A percentile compares a stretch with the other conserved stretches of the same genome.
phyloP scores from a whole-genome alignment of 2,329 filamentous ascomycete genomes.

The Blastomyces parvus region DNA sequence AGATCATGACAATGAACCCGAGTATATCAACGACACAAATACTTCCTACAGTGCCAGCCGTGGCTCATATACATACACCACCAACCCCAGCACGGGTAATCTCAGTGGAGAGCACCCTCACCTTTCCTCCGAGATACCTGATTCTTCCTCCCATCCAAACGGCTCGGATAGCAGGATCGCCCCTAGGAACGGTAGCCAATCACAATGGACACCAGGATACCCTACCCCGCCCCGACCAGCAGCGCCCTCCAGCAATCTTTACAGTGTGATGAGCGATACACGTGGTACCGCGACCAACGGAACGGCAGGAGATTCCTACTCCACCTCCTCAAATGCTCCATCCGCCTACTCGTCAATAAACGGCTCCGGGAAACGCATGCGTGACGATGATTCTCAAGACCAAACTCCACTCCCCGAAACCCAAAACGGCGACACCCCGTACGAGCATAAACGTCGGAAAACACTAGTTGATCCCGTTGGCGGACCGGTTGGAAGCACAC shows the following conservation, averaged over 20 bases:
- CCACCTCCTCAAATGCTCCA: constrained; percentile 56
- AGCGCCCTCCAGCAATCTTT: constrained; percentile 64
- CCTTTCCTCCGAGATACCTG: constrained; percentile 70
- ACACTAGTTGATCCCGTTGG: constrained; percentile 56
- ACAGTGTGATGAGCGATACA: constrained; percentile 81
- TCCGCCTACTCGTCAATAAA: constrained; percentile 49
- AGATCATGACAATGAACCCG: constrained; percentile 60
- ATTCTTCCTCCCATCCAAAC: constrained; percentile 68
- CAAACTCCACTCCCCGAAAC: constrained; percentile 56
- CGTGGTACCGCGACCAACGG: constrained; percentile 56
- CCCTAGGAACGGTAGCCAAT: constrained; percentile 65
- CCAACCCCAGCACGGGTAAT: constrained; percentile 55
- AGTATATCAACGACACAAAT: constrained; percentile 78
- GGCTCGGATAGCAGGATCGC: constrained; percentile 69
- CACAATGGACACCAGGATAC: constrained; percentile 68
- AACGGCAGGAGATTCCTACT: constrained; percentile 59
- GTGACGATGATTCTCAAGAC: constrained; percentile 57
- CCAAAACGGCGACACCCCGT: constrained; percentile 44
- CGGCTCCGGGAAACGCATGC: constrained; percentile 52
- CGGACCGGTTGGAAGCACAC: constrained; percentile 34
- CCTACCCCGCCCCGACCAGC: constrained; percentile 63
- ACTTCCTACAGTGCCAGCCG: constrained; percentile 62
- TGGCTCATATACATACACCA: constrained; percentile 64
- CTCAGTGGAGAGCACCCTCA: constrained; percentile 65
- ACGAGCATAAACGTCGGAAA: constrained; percentile 68